A percentile compares a stretch with the other conserved stretches of the same genome.
Conservation (phyloP, 1,284 basidiomycete species). For the Leccinum variabile region DNA sequence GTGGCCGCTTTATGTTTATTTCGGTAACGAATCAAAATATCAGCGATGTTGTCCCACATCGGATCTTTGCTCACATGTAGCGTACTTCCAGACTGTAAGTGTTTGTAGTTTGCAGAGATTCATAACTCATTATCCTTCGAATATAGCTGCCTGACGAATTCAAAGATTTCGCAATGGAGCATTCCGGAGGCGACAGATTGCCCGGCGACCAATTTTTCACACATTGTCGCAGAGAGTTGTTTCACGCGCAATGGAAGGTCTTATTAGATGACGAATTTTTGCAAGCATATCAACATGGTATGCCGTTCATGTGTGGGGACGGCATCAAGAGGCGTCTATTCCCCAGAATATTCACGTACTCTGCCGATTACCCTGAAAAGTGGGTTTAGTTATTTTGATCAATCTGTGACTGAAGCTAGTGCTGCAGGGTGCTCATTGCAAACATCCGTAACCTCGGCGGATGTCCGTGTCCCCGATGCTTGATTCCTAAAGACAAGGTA, state of each 20-base stretch:
- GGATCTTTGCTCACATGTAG: not conserved
- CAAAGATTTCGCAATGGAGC: not conserved
- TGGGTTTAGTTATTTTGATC: not conserved
- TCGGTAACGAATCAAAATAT: not conserved
- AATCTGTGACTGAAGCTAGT: too few relatives aligned
- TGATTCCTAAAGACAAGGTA: not conserved
- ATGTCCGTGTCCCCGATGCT: too few relatives aligned
- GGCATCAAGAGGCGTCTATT: not conserved
- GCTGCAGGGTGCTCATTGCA: too few relatives aligned
- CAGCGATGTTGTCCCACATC: not conserved
- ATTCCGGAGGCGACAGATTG: not conserved
- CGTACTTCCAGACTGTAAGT: too few relatives aligned
- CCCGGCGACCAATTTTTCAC: not conserved
- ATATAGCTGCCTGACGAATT: not conserved
- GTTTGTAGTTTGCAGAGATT: not conserved
- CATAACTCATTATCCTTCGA: not conserved
- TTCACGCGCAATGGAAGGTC: not conserved
- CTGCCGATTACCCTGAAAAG: not conserved
- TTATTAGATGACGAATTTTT: not conserved
- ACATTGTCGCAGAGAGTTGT: not conserved
- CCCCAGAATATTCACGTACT: not conserved
- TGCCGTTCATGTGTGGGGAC: not conserved
- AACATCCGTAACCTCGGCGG: too few relatives aligned
- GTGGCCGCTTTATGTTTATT: not conserved
- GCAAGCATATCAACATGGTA: not conserved